Percentiles rank a stretch among this genome's conserved stretches.
phyloP scores from a whole-genome alignment of 768 basidiomycete species.

The Naganishia onofrii region DNA sequence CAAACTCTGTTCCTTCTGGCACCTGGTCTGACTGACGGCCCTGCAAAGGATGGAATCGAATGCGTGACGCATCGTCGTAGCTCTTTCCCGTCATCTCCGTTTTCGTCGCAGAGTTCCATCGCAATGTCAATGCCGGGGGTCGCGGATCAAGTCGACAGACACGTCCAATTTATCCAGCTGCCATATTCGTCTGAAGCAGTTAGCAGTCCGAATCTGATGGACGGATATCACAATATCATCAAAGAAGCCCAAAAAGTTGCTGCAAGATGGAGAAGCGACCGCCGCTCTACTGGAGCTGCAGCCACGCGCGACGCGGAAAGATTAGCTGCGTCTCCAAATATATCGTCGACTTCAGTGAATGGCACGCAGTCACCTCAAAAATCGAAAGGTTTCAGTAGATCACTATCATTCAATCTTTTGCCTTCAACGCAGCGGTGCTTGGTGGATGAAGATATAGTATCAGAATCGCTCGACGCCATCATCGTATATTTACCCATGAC shows the following conservation, averaged over 20 bases:
- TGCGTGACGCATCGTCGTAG: background rate
- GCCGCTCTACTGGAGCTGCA: background rate
- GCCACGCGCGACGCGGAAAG: background rate
- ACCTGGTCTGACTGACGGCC: background rate
- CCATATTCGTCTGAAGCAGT: background rate
- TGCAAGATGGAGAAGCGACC: background rate
- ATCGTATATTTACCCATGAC: slow-evolving; percentile 5
- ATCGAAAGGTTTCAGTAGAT: background rate
- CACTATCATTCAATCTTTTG: slow-evolving; percentile 9
- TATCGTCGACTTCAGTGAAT: background rate
- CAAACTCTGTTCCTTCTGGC: slow-evolving; percentile 15
- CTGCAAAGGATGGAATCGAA: background rate
- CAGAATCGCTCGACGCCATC: slow-evolving; percentile 6
- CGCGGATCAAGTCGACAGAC: background rate
- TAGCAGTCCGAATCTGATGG: background rate
- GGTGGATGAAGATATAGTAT: background rate
- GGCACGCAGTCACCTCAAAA: too few species aligned
- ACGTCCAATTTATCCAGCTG: background rate
- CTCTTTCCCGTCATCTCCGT: background rate
- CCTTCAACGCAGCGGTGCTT: background rate
- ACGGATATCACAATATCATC: background rate
- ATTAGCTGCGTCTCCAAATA: background rate
- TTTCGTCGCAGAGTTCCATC: background rate
- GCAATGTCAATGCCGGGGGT: background rate
- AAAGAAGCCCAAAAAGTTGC: slow-evolving; percentile 1